phyloP scores from a whole-genome alignment of 1,284 basidiomycete genomes.

The Heterobasidion occidentale region DNA sequence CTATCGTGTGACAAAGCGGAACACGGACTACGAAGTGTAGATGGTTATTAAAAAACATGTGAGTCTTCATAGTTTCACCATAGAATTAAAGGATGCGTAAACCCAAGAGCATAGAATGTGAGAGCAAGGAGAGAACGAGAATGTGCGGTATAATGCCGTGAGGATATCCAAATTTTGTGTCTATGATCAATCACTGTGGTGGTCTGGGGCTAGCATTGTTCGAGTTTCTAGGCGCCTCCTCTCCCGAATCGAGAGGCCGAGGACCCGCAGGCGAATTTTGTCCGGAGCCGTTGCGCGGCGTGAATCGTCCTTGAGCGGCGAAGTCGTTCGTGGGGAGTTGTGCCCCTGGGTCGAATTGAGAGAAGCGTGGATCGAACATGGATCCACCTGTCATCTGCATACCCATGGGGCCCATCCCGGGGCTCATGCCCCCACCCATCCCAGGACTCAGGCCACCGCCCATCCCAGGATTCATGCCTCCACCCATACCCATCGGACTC shows the following conservation, averaged over 20 bases:
- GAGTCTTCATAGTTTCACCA: no score
- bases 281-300: constrained; percentile 2
- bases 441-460: not conserved
- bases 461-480: constrained; percentile 8
- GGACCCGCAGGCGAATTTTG: constrained; percentile 2
- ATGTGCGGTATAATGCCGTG: no score
- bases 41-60: no score
- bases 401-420: constrained; percentile 21
- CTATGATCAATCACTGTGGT: constrained; percentile 3
- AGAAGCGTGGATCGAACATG: constrained; percentile 45
- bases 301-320: not conserved
- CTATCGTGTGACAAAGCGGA: no score
- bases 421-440: constrained; percentile 3
- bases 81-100: no score
- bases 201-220: constrained; percentile 10
- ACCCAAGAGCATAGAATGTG: no score
- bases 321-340: constrained; percentile 7
- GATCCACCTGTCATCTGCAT: constrained; percentile 48
- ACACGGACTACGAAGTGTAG: no score
- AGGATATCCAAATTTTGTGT: not conserved
- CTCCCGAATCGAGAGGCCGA: constrained; percentile 3
- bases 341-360: constrained; percentile 19
- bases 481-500: constrained; percentile 17
- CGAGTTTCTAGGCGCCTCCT: constrained; percentile 7
- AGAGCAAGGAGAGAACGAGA: no score